These are phyloP conservation scores for Entomortierella beljakovae DNA, from an alignment of 192 early-diverging fungal species.

Conservation along the genomic window DNA sequence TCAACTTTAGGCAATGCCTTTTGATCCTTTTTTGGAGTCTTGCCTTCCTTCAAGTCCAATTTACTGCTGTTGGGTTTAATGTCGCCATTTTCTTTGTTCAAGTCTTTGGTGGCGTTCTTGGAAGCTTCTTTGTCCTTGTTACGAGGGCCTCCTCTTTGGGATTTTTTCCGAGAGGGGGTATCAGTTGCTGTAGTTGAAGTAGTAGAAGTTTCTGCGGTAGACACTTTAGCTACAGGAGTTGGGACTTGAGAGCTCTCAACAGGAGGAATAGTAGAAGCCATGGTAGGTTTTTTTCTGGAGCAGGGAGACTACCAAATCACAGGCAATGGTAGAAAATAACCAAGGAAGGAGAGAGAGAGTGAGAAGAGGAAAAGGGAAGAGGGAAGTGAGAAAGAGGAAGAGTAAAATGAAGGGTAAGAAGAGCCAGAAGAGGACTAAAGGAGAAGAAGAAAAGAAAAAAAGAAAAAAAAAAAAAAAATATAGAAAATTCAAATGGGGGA, in stretches of 20 bases:
- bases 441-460: not conserved
- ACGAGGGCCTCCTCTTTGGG: slow-evolving; percentile 18
- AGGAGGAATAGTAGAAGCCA: slow-evolving; percentile 13
- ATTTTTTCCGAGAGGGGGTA: not conserved
- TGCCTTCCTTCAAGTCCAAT: not conserved
- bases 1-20: not conserved
- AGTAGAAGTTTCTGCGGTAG: slow-evolving; percentile 1
- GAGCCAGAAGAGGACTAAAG: not conserved
- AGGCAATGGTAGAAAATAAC: not conserved
- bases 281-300: not conserved
- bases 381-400: not conserved
- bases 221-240: slow-evolving; percentile 5
- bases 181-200: not conserved
- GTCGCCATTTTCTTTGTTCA: slow-evolving; percentile 2
- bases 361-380: not conserved
- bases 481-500: no score
- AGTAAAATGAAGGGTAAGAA: not conserved
- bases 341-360: not conserved
- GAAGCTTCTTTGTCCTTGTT: not conserved
- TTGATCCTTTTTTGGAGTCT: not conserved
- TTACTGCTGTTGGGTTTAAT: not conserved
- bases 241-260: slow-evolving; percentile 1
- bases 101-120: not conserved
- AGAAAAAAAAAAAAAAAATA: not conserved
- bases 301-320: slow-evolving; percentile 1